phyloP scores from a whole-genome alignment of 768 basidiomycete species.

The Auricularia auricula-judae region DNA sequence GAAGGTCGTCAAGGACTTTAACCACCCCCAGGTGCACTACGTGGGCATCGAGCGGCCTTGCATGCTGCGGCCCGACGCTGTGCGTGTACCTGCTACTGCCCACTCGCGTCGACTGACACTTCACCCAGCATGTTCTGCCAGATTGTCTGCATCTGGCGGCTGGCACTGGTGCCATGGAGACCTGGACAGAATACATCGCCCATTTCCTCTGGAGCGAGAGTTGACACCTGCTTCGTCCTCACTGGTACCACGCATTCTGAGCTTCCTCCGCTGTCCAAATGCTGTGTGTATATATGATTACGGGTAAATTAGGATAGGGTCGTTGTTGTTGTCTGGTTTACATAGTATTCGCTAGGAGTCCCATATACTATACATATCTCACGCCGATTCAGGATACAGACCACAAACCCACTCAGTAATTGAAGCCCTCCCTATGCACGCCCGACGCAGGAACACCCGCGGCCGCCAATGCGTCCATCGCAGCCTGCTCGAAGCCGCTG shows the following conservation, averaged over 20 bases:
- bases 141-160: slow-evolving; percentile 39
- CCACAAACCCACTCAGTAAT: background rate
- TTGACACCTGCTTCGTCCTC: no score
- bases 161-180: slow-evolving; percentile 37
- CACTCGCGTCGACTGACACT: no score
- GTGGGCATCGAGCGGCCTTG: slow-evolving; percentile 52
- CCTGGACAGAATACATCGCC: slow-evolving; percentile 43
- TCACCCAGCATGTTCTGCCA: slow-evolving; percentile 26
- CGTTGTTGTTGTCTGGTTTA: no score
- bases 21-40: slow-evolving; percentile 47
- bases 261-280: background rate
- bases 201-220: slow-evolving; percentile 28
- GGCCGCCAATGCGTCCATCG: background rate
- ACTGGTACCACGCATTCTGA: background rate
- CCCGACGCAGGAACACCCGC: background rate
- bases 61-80: slow-evolving; percentile 53
- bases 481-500: background rate
- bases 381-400: no score
- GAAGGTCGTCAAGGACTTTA: slow-evolving; percentile 28
- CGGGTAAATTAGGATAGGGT: background rate
- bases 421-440: background rate
- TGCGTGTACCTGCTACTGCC: slow-evolving; percentile 12
- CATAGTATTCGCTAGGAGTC: no score
- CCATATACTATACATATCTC: no score
- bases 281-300: background rate